These are phyloP conservation scores for Protomyces inundatus DNA, from an alignment of 1,139 yeast genomes.

Conservation along the genomic window DNA sequence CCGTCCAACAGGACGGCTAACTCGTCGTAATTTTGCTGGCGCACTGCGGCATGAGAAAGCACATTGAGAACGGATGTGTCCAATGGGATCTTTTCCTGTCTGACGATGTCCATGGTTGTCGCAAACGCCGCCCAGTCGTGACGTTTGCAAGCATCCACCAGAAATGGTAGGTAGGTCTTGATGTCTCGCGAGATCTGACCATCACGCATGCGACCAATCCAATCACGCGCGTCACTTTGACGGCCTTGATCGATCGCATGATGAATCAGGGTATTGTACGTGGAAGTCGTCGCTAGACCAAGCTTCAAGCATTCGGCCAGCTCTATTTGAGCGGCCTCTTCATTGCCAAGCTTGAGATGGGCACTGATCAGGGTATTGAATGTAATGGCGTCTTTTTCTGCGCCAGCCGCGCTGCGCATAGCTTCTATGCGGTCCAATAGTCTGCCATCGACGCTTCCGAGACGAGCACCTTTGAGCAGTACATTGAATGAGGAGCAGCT, in stretches of 20 bases:
- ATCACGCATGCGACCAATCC: neutral
- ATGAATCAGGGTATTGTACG: conserved; percentile 1
- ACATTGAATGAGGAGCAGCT: neutral
- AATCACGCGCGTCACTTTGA: neutral
- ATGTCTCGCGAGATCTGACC: neutral
- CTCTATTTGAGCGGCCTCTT: neutral
- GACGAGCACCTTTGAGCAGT: neutral
- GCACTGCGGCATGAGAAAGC: neutral
- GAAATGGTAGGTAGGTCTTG: conserved; percentile 9
- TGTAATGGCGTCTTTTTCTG: neutral
- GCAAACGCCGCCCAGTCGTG: neutral
- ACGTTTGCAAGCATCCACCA: neutral
- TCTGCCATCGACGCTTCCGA: neutral
- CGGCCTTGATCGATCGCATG: neutral
- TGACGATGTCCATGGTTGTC: neutral
- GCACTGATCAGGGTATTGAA: neutral
- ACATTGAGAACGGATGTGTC: neutral
- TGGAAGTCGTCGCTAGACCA: neutral
- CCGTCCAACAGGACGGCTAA: neutral
- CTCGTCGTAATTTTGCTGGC: neutral
- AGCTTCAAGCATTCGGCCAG: neutral
- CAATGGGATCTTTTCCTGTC: neutral
- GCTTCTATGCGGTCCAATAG: neutral
- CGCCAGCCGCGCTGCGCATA: neutral
- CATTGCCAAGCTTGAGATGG: neutral